These are phyloP conservation scores for Penicillium sp. DNA, from an alignment of 2,329 filamentous ascomycete genomes.

Conservation along the genomic window DNA sequence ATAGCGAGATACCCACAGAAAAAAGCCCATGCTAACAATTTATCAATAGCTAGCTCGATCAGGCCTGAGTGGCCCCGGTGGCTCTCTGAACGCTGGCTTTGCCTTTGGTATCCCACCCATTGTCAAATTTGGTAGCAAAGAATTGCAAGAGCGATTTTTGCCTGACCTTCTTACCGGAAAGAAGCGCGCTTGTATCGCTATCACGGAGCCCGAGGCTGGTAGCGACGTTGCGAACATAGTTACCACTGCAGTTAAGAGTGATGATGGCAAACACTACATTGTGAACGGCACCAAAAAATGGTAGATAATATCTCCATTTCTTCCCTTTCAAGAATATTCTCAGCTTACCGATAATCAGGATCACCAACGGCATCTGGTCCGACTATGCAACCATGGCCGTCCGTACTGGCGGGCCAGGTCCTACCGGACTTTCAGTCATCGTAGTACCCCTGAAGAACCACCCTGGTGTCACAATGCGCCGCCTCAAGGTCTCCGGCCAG, in stretches of 20 bases:
- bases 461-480: conserved; percentile 66
- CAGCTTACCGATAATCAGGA: conserved; percentile 42
- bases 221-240: conserved; percentile 72
- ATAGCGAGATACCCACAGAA: background rate
- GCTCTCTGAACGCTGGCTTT: conserved; percentile 68
- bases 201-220: conserved; percentile 74
- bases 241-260: conserved; percentile 63
- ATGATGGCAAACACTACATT: conserved; percentile 66
- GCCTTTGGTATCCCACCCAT: conserved; percentile 72
- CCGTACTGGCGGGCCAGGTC: conserved; percentile 65
- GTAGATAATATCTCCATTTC: conserved; percentile 35
- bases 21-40: background rate
- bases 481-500: conserved; percentile 66
- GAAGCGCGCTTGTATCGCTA: conserved; percentile 71
- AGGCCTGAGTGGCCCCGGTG: conserved; percentile 63
- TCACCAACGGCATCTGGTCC: conserved; percentile 70
- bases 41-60: conserved; percentile 58
- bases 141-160: conserved; percentile 65
- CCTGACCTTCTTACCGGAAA: conserved; percentile 66
- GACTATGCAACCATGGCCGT: conserved; percentile 71
- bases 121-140: conserved; percentile 63
- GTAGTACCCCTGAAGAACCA: conserved; percentile 69
- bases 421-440: conserved; percentile 64
- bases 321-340: background rate
- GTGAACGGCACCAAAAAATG: conserved; percentile 78